A percentile compares a stretch with the other conserved stretches of the same genome.
These are phyloP conservation scores for Cladochytrium replicatum DNA, from an alignment of 192 early-diverging fungal genomes.

Conservation along the genomic window DNA sequence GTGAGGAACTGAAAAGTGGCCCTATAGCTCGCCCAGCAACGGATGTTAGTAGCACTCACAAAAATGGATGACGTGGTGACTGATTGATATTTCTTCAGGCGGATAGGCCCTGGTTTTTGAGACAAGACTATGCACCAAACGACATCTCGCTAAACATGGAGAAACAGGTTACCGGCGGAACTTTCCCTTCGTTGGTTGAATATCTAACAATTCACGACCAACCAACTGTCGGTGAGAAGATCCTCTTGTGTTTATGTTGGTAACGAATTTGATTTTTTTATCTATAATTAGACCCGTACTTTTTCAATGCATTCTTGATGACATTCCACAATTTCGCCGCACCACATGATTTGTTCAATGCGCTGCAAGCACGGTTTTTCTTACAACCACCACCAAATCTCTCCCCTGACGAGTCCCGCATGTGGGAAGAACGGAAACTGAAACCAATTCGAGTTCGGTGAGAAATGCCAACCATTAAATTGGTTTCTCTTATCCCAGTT, in stretches of 20 bases:
- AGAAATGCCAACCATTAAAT: neutral
- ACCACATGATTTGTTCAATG: slow-evolving; percentile 58
- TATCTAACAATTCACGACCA: slow-evolving; percentile 84
- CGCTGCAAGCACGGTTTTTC: slow-evolving; percentile 61
- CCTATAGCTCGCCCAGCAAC: neutral
- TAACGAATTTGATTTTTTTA: slow-evolving; percentile 7
- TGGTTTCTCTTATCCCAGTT: neutral
- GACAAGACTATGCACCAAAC: slow-evolving; percentile 60
- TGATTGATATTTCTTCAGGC: neutral
- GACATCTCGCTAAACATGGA: slow-evolving; percentile 84
- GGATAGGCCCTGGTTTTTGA: slow-evolving; percentile 65
- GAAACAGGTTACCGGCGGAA: slow-evolving; percentile 83
- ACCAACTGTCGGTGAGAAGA: slow-evolving; percentile 30
- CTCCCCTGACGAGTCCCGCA: slow-evolving; percentile 44
- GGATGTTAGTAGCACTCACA: slow-evolving; percentile 6
- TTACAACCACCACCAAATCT: slow-evolving; percentile 66
- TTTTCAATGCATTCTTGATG: slow-evolving; percentile 75
- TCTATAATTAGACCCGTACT: slow-evolving; percentile 56
- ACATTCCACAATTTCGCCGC: slow-evolving; percentile 83
- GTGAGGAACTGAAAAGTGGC: slow-evolving; percentile 19
- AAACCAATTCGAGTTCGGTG: slow-evolving; percentile 67
- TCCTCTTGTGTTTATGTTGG: neutral
- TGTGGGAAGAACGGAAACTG: slow-evolving; percentile 82
- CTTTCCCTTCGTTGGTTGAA: slow-evolving; percentile 75
- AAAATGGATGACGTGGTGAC: neutral